Evolutionary conservation across 345 rosid genomes (phyloP).

Genomic region (Adansonia digitata): DNA sequence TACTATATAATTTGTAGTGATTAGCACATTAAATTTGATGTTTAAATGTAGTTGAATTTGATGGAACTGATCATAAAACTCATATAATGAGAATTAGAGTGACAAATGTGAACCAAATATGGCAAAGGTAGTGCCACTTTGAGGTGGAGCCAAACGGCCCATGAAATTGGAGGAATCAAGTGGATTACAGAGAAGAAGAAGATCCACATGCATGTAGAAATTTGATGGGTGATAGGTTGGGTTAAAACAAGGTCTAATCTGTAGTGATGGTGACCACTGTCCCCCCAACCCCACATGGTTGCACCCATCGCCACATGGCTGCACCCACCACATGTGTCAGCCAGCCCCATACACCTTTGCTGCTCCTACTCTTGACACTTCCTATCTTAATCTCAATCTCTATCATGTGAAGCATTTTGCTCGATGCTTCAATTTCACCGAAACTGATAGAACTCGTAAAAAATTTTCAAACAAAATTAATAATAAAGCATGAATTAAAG

Average conservation of each 20-base stretch:
- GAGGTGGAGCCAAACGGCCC: neutral
- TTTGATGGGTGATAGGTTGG: neutral
- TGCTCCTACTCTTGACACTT: neutral
- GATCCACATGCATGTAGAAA: neutral
- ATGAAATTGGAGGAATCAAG: neutral
- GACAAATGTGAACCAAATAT: neutral
- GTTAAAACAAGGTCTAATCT: neutral
- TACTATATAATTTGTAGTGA: neutral
- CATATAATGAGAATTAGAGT: neutral
- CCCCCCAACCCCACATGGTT: neutral
- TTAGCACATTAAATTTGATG: neutral
- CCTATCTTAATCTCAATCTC: neutral
- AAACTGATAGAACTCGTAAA: neutral
- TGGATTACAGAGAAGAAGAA: neutral
- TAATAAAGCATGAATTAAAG: too few relatives aligned
- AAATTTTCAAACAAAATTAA: neutral
- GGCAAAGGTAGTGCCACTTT: neutral
- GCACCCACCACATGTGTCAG: neutral
- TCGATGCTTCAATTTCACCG: neutral
- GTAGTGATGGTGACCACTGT: neutral
- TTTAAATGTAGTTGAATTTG: slow-evolving; percentile 2
- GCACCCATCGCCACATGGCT: slow-evolving; percentile 1
- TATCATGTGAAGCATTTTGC: neutral
- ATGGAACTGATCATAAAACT: neutral
- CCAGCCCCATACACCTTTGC: slow-evolving; percentile 12